A percentile compares a stretch with the other conserved stretches of the same genome.
Conservation (phyloP, 352 stramenopile species). For the Blastocystis sp. region DNA sequence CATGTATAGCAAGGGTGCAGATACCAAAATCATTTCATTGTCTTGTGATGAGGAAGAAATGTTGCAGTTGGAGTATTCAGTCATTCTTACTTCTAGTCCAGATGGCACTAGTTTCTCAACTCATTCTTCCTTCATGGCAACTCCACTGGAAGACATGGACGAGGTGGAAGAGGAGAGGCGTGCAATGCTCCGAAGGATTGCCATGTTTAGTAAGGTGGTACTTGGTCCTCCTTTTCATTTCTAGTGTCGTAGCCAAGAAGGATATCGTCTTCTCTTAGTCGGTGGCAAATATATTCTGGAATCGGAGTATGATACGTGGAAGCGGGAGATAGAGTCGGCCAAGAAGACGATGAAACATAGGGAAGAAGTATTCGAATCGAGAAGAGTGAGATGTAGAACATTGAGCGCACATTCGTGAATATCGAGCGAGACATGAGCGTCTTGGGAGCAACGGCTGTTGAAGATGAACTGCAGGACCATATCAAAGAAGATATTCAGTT, state of each 20-base stretch:
- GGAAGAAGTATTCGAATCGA: neutral
- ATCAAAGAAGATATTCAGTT: constrained; percentile 54
- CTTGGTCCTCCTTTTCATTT: neutral
- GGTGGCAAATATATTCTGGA: constrained; percentile 10
- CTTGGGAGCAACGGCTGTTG: constrained; percentile 16
- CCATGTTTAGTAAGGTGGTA: neutral
- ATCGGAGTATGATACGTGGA: neutral
- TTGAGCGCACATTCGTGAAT: constrained; percentile 1
- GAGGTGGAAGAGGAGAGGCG: neutral
- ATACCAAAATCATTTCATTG: constrained; percentile 16
- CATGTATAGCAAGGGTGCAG: constrained; percentile 46
- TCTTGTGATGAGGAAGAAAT: constrained; percentile 26
- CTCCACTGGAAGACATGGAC: neutral
- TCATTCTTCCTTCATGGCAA: neutral
- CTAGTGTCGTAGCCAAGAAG: neutral
- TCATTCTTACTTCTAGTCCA: neutral
- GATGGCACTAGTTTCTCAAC: neutral
- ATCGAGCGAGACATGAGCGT: constrained; percentile 36
- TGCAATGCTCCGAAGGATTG: neutral
- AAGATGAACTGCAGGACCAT: constrained; percentile 47
- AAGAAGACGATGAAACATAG: constrained; percentile 51
- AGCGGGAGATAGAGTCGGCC: constrained; percentile 6
- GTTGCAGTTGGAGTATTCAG: neutral
- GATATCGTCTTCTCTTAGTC: constrained; percentile 54
- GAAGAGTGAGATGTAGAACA: neutral